Conservation (phyloP, 768 basidiomycete genomes). For the Boletus eberwhitei region DNA sequence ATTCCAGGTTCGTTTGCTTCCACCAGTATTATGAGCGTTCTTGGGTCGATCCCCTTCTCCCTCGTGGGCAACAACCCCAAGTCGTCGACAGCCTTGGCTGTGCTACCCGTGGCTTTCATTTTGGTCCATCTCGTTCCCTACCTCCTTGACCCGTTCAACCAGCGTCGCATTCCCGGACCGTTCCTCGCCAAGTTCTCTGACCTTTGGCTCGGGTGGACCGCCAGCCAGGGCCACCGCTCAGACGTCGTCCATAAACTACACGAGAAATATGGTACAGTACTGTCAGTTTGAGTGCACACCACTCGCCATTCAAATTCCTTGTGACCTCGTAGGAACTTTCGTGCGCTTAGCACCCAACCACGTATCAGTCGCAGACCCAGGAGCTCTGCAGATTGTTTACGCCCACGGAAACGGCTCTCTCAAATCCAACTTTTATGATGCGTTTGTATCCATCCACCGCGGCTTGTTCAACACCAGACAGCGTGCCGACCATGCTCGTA, state of each 20-base stretch:
- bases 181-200: constrained; percentile 69
- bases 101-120: constrained; percentile 17
- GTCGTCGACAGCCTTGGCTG: constrained; percentile 4
- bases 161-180: constrained; percentile 66
- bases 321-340: constrained; percentile 46
- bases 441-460: constrained; percentile 70
- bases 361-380: constrained; percentile 73
- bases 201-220: constrained; percentile 65
- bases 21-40: constrained; percentile 16
- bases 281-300: background rate
- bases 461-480: constrained; percentile 80
- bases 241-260: constrained; percentile 74
- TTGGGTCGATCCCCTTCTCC: constrained; percentile 9
- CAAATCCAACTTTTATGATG: constrained; percentile 76
- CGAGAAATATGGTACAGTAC: constrained; percentile 59
- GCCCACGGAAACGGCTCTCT: constrained; percentile 82
- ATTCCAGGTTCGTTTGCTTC: constrained; percentile 2
- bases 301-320: background rate
- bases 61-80: background rate
- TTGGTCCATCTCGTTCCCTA: constrained; percentile 43
- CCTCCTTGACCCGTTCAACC: constrained; percentile 54
- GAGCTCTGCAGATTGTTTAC: constrained; percentile 71
- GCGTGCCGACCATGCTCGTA: constrained; percentile 76
- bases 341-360: constrained; percentile 76
- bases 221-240: constrained; percentile 69